Evolutionary conservation across 176 grass and related monocot species (phyloP), one percentile per base, ranked within the genome.

Genomic region (Avena sativa): DNA sequence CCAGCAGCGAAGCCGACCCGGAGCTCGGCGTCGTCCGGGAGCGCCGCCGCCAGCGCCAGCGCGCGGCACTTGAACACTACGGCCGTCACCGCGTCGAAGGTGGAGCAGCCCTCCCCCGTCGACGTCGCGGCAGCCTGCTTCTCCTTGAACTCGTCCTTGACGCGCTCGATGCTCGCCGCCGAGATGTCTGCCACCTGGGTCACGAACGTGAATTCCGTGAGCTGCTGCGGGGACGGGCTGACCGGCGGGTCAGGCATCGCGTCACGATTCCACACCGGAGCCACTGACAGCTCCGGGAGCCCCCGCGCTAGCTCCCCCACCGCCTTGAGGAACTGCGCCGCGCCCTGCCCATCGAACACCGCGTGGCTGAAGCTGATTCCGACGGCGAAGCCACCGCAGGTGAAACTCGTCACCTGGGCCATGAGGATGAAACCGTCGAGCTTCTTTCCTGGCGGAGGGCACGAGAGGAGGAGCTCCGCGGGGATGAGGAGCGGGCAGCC

Each of bases 321-420:
- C 4, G 91, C 89, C 85, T 84, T 93, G 43, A 93, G 75, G 76
- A 96, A 93, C 85, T 93, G 87, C 13, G 89, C 91, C 10, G 92
- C 87, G 15, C 92, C 94, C 34, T 93, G 87, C 14, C 94, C 89
- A 49, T 93, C 92, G 59, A 96, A 96, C 76, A 97, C 79, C 79
- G 92, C 43, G 85, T 97, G 95, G 85, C 91, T 94, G 79, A 94
- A 97, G 82, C 90, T 80, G 85, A 97, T 94, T 60, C 92, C 92
- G 1, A 97, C 91, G 15, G 82, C 46, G 51, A 94, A 91, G 1
- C 95, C 95, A 12, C 95, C 92, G 52, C 95, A 97, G 30, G 75
- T 88, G 89, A 97, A 97, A 14, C 13, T 69, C 32, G 65, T 69
- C 32, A 16, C 65, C 65, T 69, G 65, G 30, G 15, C 84, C 88